phyloP scores from a whole-genome alignment of 1,139 yeast species.

The Yamadazyma aaseri region DNA sequence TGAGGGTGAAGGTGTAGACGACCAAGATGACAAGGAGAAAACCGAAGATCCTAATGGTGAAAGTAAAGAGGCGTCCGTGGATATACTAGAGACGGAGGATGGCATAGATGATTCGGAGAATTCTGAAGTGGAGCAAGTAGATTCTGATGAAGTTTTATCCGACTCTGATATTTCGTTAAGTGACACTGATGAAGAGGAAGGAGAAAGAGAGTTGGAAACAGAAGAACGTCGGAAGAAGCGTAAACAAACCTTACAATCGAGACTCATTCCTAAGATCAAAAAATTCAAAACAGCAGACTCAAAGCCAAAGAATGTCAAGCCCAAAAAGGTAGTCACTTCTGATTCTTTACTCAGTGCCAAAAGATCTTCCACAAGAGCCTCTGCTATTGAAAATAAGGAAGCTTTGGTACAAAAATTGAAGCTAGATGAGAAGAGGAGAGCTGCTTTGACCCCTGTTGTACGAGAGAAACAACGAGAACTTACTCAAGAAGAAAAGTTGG shows the following conservation, averaged over 20 bases:
- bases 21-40: conserved; percentile 85
- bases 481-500: conserved; percentile 85
- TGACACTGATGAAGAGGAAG: conserved; percentile 60
- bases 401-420: conserved; percentile 73
- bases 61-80: conserved; percentile 21
- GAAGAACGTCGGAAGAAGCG: conserved; percentile 48
- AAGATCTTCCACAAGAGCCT: conserved; percentile 74
- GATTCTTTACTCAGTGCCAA: conserved; percentile 54
- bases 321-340: conserved; percentile 29
- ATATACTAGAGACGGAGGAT: conserved; percentile 10
- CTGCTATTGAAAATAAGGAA: conserved; percentile 77
- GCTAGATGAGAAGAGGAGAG: conserved; percentile 68
- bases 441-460: conserved; percentile 43
- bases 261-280: conserved; percentile 48
- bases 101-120: conserved; percentile 13
- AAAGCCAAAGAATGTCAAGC: conserved; percentile 19
- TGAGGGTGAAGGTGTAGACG: conserved; percentile 44
- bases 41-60: conserved; percentile 33
- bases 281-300: conserved; percentile 23
- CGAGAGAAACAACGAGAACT: conserved; percentile 48
- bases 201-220: conserved; percentile 60
- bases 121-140: conserved; percentile 19
- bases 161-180: conserved; percentile 53
- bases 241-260: conserved; percentile 34
- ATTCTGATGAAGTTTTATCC: conserved; percentile 49